A percentile compares a stretch with the other conserved stretches of the same genome.
These are phyloP conservation scores for Neospermospora avenae DNA, from an alignment of 2,329 filamentous ascomycete genomes.

Conservation along the genomic window DNA sequence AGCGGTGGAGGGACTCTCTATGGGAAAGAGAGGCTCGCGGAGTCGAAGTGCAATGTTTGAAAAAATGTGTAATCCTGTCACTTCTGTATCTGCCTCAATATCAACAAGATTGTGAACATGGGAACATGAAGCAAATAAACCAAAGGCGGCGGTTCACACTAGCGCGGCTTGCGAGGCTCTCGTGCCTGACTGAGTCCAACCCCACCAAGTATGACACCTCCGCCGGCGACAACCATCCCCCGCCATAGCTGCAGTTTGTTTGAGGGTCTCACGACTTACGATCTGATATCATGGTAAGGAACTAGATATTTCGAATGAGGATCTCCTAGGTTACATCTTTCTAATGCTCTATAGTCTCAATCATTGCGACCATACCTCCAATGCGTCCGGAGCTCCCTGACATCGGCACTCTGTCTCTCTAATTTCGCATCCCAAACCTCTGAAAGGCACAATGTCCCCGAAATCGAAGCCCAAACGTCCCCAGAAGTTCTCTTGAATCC, in stretches of 20 bases:
- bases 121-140: constrained; percentile 8
- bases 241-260: constrained; percentile 11
- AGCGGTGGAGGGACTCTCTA: constrained; percentile 16
- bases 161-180: constrained; percentile 23
- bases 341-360: constrained; percentile 65
- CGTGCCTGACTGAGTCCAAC: constrained; percentile 16
- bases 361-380: constrained; percentile 94
- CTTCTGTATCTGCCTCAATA: not conserved
- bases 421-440: constrained; percentile 98
- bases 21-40: not conserved
- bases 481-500: constrained; percentile 93
- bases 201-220: constrained; percentile 25
- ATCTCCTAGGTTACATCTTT: not conserved
- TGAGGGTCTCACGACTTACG: constrained; percentile 13
- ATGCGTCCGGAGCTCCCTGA: constrained; percentile 91
- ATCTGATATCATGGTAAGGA: constrained; percentile 24
- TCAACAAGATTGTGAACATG: not conserved
- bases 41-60: not conserved
- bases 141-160: constrained; percentile 13
- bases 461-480: constrained; percentile 89
- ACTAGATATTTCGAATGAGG: not conserved
- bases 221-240: not conserved
- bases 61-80: not conserved
- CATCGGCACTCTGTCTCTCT: constrained; percentile 86
- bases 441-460: constrained; percentile 96